phyloP scores from a whole-genome alignment of 176 grass and related monocot species.

The Typha latifolia region DNA sequence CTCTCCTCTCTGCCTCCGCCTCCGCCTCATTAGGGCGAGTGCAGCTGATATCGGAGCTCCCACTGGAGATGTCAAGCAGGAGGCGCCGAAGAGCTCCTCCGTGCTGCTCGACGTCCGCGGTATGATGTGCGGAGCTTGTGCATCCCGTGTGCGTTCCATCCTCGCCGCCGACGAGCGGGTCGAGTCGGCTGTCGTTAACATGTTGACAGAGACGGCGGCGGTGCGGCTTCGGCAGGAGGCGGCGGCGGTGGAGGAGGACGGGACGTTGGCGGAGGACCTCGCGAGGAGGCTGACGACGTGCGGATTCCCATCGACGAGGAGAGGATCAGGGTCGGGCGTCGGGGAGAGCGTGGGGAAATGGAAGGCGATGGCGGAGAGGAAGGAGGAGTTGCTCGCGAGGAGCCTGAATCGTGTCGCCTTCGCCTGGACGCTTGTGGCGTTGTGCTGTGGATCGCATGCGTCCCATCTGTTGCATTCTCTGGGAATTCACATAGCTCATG shows the following conservation, averaged over 20 bases:
- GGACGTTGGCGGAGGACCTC: constrained; percentile 36
- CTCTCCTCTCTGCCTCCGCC: neutral
- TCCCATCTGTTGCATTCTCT: constrained; percentile 78
- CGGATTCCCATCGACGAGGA: constrained; percentile 65
- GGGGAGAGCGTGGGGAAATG: constrained; percentile 76
- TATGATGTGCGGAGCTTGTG: constrained; percentile 97
- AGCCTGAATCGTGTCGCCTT: constrained; percentile 65
- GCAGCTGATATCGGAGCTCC: constrained; percentile 16
- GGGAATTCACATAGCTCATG: constrained; percentile 75
- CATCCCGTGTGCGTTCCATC: constrained; percentile 66
- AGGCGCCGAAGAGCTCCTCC: constrained; percentile 11
- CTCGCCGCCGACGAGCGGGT: constrained; percentile 63
- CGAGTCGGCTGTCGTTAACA: constrained; percentile 69
- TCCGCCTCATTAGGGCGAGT: constrained; percentile 24
- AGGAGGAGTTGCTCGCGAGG: constrained; percentile 59
- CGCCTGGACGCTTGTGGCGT: constrained; percentile 96
- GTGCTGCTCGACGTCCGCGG: constrained; percentile 77
- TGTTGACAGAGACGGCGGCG: constrained; percentile 75
- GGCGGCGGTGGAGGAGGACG: constrained; percentile 19
- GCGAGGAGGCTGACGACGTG: constrained; percentile 58
- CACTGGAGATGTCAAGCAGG: constrained; percentile 2
- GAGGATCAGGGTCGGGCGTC: constrained; percentile 34
- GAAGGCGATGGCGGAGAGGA: constrained; percentile 81
- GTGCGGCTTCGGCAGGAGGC: constrained; percentile 41
- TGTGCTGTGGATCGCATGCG: constrained; percentile 84